phyloP scores from a whole-genome alignment of 768 basidiomycete species.

The Chiua virens region DNA sequence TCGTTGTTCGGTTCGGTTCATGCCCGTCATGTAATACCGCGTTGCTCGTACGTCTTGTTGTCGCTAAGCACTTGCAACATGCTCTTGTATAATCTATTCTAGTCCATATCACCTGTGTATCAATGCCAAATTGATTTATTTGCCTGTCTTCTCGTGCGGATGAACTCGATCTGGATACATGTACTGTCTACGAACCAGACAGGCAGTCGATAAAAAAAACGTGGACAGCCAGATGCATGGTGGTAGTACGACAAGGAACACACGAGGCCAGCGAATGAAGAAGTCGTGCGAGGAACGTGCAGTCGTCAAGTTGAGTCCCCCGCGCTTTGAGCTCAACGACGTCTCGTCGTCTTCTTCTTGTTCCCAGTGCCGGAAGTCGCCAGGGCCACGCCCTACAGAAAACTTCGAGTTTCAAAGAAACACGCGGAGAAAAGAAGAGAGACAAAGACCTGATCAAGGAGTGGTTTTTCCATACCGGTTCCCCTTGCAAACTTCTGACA shows the following conservation, averaged over 20 bases:
- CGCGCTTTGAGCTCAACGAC: constrained; percentile 19
- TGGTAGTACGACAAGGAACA: no score
- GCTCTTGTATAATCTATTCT: constrained; percentile 16
- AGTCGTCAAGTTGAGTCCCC: no score
- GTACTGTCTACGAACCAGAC: background rate
- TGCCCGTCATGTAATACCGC: background rate
- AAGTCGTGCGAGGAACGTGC: no score
- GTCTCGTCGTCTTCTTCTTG: constrained; percentile 25
- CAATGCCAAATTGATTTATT: constrained; percentile 13
- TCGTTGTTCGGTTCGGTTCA: background rate
- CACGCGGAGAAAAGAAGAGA: no score
- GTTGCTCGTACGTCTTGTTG: background rate
- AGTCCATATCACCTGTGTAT: constrained; percentile 18
- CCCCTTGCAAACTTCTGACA: no score
- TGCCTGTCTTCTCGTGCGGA: no score
- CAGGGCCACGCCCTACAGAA: constrained; percentile 1
- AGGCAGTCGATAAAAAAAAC: background rate
- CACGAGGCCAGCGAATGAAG: no score
- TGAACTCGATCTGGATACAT: no score
- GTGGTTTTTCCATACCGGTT: no score
- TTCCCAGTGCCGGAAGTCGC: background rate
- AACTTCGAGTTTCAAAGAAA: no score
- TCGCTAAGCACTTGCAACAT: background rate
- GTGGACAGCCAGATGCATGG: no score
- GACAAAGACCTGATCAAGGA: no score